Base-by-base conservation (phyloP, 805 yeast genomes). In the Candida xyloterini region DNA sequence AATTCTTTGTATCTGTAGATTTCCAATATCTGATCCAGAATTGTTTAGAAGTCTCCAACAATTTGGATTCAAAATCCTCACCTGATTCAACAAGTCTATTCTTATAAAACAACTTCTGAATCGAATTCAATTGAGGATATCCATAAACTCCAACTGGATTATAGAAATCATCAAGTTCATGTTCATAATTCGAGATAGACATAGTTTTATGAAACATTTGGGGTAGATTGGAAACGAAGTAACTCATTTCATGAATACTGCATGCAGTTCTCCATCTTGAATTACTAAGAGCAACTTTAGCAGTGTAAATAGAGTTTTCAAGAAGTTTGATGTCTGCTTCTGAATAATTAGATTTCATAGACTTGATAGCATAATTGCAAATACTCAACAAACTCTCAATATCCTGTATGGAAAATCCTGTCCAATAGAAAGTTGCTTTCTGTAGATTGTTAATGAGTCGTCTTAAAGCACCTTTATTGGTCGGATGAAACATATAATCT, bases 391-490 rank as follows among this genome's bases (percentile, higher is more conserved):
- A 64, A 15, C 71, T 65, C 34, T 75, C 74, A 21, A 82, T 65
- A 58, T 82, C 88, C 29, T 66, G 68, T 18, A 70, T 67, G 10
- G 81, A 68, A 53, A 82, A 82, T 0, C 88, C 89, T 1, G 86
- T 78, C 90, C 90, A 82, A 51, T 78, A 79, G 55, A 82, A 81
- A 0, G 89, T 79, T 1, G 84, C 78, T 42, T 81, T 67, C 56
- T 78, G 85, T 21, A 82, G 54, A 52, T 82, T 82, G 4, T 75
- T 70, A 10, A 82, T 71, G 47, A 82, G 65, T 34, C 81, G 58
- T 43, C 81, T 62, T 27, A 82, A 57, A 45, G 79, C 80, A 14
- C 56, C 57, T 29, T 76, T 63, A 50, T 80, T 81, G 0, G 72
- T 57, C 0, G 79, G 73, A 63, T 81, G 81, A 53, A 82, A 82